Base-by-base conservation (phyloP, 108 stramenopile species). In the Skeletonema grethae region DNA sequence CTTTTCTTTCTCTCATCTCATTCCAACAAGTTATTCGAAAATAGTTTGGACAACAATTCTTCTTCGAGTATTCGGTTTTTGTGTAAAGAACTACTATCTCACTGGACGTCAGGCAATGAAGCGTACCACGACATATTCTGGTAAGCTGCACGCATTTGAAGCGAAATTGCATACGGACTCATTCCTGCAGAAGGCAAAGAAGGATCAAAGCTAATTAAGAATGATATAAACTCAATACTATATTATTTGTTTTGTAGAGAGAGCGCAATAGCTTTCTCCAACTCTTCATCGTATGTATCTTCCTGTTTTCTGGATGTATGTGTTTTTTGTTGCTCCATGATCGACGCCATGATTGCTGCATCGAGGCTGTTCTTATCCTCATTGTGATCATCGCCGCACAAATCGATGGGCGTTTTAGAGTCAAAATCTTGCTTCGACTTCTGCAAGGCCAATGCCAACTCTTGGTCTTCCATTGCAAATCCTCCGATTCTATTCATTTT, bases 71-170 rank as follows among this genome's bases (percentile, higher is more conserved):
- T 70, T 84, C 25, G 95, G 95, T 1, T 96, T 89, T 63, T 92
- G 92, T 61, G 66, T 90, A 15, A 96, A 96, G 75, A 96, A 96
- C 61, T 96, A 93, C 69, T 96, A 85, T 68, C 72, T 93, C 62
- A 86, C 92, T 57, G 89, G 89, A 68, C 80, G 95, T 28, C 89
- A 96, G 65, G 92, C 95, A 10, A 75, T 76, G 82, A 93, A 92
- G 63, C 86, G 95, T 39, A 88, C 88, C 0, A 92, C 92, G 0
- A 92, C 89, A 13, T 95, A 91, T 67, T 92, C 95, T 32, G 95
- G 92, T 2, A 96, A 96, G 35, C 79, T 83, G 57, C 74, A 89
- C 50, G 90, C 95, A 7, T 93, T 96, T 69, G 86, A 87, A 34
- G 92, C 95, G 2, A 92, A 93, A 70, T 65, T 96, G 28, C 86